Base-by-base conservation (phyloP, 2,329 filamentous ascomycete species). In the Pestalotiopsis sp. region DNA sequence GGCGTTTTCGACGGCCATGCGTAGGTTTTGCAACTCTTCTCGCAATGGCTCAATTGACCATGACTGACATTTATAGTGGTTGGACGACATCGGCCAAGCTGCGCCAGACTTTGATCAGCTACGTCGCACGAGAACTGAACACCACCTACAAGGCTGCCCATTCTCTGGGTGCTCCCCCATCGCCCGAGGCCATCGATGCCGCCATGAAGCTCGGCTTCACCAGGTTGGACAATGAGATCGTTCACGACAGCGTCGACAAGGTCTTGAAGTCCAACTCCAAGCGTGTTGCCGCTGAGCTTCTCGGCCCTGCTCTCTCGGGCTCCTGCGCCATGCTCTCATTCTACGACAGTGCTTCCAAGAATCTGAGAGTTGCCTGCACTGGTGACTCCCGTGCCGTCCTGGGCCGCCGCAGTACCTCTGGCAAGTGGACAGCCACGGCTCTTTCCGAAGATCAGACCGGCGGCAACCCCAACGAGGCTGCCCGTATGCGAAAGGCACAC, bases 71-170 rank as follows among this genome's bases (percentile, higher is more conserved):
- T 14, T 73, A 68, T 74, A 97, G 94, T 60, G 96, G 96, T 74
- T 99, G 96, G 96, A 98, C 96, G 4, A 99, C 96, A 6, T 98
- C 96, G 52, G 96, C 96, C 23, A 98, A 97, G 78, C 85, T 99
- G 69, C 92, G 96, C 68, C 94, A 99, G 80, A 92, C 93, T 14
- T 87, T 99, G 67, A 98, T 99, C 74, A 94, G 88, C 72, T 97
- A 93, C 76, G 96, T 99, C 61, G 95, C 95, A 36, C 90, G 94
- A 66, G 96, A 99, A 81, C 87, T 99, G 58, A 98, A 98, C 80
- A 86, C 89, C 12, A 98, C 95, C 1, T 98, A 98, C 85, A 95
- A 94, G 77, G 87, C 92, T 23, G 90, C 92, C 4, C 81, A 88
- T 86, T 23, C 86, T 81, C 69, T 82, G 12, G 81, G 88, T 41